phyloP scores from a whole-genome alignment of 2,329 filamentous ascomycete genomes.

The Scytalidium sp. region DNA sequence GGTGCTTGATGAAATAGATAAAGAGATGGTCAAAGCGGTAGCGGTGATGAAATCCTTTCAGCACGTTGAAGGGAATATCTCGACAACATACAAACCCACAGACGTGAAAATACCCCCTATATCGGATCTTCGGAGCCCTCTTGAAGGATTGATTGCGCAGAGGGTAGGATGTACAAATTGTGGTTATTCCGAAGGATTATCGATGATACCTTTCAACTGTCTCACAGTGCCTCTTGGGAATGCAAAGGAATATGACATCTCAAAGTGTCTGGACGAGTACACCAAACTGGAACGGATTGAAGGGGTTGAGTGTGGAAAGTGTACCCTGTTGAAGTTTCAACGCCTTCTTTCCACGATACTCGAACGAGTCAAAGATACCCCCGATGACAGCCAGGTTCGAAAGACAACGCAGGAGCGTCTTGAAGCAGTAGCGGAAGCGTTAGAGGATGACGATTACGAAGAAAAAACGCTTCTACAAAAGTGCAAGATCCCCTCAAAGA shows the following conservation, averaged over 20 bases:
- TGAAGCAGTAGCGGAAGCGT: slow-evolving; percentile 62
- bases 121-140: slow-evolving; percentile 60
- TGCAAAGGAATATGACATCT: slow-evolving; percentile 63
- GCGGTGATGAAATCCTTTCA: slow-evolving; percentile 11
- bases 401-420: slow-evolving; percentile 51
- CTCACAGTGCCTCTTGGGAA: slow-evolving; percentile 78
- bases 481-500: slow-evolving; percentile 65
- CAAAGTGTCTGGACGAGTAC: slow-evolving; percentile 79
- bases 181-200: slow-evolving; percentile 82
- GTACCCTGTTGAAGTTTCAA: slow-evolving; percentile 67
- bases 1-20: slow-evolving; percentile 79
- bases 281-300: slow-evolving; percentile 82
- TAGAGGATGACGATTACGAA: slow-evolving; percentile 78
- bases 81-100: slow-evolving; percentile 1
- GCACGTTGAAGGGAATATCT: slow-evolving; percentile 20
- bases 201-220: slow-evolving; percentile 91
- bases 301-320: slow-evolving; percentile 88
- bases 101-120: slow-evolving; percentile 5
- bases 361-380: slow-evolving; percentile 32
- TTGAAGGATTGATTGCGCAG: slow-evolving; percentile 86
- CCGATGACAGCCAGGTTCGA: slow-evolving; percentile 11
- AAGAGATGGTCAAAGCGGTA: slow-evolving; percentile 60
- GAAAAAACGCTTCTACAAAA: slow-evolving; percentile 61
- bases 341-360: slow-evolving; percentile 46
- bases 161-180: slow-evolving; percentile 84